Base-by-base conservation (phyloP, 768 basidiomycete genomes). In the Botryobasidium botryosum region DNA sequence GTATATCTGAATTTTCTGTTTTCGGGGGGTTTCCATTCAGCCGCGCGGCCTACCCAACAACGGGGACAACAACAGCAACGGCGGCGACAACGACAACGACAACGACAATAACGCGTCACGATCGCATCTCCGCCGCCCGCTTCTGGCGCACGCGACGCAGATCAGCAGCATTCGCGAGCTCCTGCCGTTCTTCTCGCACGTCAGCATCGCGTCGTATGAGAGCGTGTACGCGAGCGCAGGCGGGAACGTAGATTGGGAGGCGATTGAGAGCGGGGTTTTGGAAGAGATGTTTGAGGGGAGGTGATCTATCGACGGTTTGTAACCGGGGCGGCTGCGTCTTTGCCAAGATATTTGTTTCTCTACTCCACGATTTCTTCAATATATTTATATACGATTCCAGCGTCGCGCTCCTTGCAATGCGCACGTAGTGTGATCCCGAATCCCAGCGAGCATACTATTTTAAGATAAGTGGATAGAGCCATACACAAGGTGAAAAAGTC, bases 121-220 rank as follows among this genome's bases (percentile, higher is more conserved):
- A 23, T 17, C 6, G 66, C 20, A 54, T 66, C 69, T 79, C 60
- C 79, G 90, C 6, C 70, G 75, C 40, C 90, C 91, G 2, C 66
- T 88, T 49, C 64, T 97, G 44, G 68, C 67, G 25, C 59, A 66
- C 2, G 41, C 86, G 20, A 75, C 74, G 40, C 76, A 81, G 50
- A 79, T 96, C 46, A 77, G 79, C 49, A 87, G 84, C 43, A 74
- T 94, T 33, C 72, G 76, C 29, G 84, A 94, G 55, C 64, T 99
- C 21, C 70, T 77, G n/a, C 72, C 79, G 1, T 99, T 99, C 67
- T 90, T 97, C 61, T 77, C 86, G 1, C 72, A 77, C 46, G 78
- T 90, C 40, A 92, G 88, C 60, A 75, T 92, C 41, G 68, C 78
- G 4, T 79, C 82, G 7, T 97, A 88, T 57, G 88, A 97, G 62